Conservation (phyloP, 768 basidiomycete genomes). For the Pleurotus tuber-regium region DNA sequence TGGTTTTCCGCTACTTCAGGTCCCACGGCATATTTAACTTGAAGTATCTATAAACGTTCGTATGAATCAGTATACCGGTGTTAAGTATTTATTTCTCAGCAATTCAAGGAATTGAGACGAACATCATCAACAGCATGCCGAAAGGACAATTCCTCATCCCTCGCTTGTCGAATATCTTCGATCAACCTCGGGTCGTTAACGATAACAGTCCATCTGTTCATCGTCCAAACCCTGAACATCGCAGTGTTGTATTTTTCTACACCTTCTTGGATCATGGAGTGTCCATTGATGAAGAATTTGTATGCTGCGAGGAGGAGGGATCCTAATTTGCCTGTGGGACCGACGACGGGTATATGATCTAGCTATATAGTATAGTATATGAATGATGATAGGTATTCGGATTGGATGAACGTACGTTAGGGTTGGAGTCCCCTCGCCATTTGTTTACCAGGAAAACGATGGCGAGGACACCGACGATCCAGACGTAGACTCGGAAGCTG, state of each 20-base stretch:
- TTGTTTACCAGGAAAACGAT: neutral
- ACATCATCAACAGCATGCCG: conserved; percentile 26
- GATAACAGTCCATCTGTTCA: conserved; percentile 44
- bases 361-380: too few species aligned
- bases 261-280: conserved; percentile 29
- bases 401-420: neutral
- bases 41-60: conserved; percentile 26
- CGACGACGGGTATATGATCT: conserved; percentile 29
- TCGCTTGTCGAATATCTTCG: conserved; percentile 45
- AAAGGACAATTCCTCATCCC: conserved; percentile 30
- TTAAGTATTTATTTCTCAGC: too few species aligned
- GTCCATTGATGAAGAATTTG: conserved; percentile 20
- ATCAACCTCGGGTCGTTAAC: conserved; percentile 38
- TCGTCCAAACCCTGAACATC: conserved; percentile 39
- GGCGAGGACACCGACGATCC: neutral
- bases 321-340: conserved; percentile 25
- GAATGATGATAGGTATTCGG: neutral
- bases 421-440: neutral
- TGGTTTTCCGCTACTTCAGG: conserved; percentile 24
- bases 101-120: neutral
- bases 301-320: conserved; percentile 31
- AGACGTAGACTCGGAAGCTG: too few species aligned
- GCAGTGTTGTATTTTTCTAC: conserved; percentile 24
- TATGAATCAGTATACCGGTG: neutral
- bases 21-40: conserved; percentile 37